Conservation (phyloP, 176 grass and related monocot species). For the Zoysia japonica region DNA sequence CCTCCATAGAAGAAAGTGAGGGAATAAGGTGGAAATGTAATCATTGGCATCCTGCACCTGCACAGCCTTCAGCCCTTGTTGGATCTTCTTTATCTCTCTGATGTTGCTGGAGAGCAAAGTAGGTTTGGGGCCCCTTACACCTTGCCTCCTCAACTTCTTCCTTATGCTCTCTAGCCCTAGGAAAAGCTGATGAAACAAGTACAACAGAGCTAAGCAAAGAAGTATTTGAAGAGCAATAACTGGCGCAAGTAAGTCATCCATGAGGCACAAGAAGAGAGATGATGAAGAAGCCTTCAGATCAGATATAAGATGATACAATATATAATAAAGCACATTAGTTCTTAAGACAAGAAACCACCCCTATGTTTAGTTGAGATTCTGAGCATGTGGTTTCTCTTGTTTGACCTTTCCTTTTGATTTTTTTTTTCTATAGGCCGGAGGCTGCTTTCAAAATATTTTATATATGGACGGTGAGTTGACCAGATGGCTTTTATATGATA, state of each 20-base stretch:
- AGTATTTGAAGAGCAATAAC: constrained; percentile 14
- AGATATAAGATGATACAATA: constrained; percentile 13
- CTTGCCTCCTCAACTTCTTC: constrained; percentile 63
- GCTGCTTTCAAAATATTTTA: not conserved
- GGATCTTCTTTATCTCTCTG: constrained; percentile 63
- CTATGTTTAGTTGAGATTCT: constrained; percentile 27
- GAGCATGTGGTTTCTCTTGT: constrained; percentile 19
- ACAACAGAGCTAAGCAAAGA: constrained; percentile 39
- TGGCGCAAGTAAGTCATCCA: constrained; percentile 24
- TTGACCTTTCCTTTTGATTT: constrained; percentile 10
- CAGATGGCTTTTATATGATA: constrained; percentile 6
- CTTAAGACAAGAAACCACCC: not conserved
- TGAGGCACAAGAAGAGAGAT: constrained; percentile 20
- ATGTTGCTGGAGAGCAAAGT: constrained; percentile 66
- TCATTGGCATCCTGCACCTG: constrained; percentile 21
- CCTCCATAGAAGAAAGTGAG: constrained; percentile 58
- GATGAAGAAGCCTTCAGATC: not conserved
- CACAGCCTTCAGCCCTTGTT: constrained; percentile 33
- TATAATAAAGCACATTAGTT: not conserved
- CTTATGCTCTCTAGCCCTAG: constrained; percentile 46
- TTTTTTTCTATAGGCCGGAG: not conserved
- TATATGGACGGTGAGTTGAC: not conserved
- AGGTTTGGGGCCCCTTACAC: constrained; percentile 65
- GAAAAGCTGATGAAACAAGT: constrained; percentile 46
- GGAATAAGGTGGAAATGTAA: constrained; percentile 57